Base-by-base conservation (phyloP, 192 early-diverging fungal genomes). In the Chytriomyces sp. region DNA sequence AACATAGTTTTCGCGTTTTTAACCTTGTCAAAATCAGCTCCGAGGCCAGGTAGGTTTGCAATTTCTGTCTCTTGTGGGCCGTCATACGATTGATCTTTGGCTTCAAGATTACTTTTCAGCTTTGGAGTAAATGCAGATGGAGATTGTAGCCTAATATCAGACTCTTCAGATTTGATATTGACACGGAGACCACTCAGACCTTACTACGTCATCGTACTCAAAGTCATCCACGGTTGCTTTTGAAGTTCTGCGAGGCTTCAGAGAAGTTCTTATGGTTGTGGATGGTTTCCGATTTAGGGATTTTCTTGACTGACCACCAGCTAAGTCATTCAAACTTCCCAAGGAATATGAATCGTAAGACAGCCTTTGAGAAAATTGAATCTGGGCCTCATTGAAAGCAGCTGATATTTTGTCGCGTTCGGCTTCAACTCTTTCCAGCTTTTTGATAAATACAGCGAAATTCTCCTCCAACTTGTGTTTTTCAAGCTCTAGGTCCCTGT, bases 381-480 rank as follows among this genome's bases (percentile, higher is more conserved):
- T 70, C 41, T 70, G 68, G 2, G 68, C 68, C 30, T 59, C 56
- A 31, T 38, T 59, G 39, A 70, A 70, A 14, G 59, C 59, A 1
- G 32, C 49, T 3, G 55, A 19, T 49, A 75, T 52, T 22, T 64
- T 62, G 38, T 75, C 74, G 12, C 65, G 53, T 36, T 75, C 63
- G n/a, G 40, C 56, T 49, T 75, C 74, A 12, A 44, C 57, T 39
- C 61, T 67, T 61, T 75, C 74, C 8, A 75, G 58, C 37, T 75
- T 62, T 44, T 67, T 57, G 34, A 62, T 28, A 26, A 69, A 59
- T 4, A 60, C 55, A 14, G 65, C 64, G 33, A 75, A 62, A 25
- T 62, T 75, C 36, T 75, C 74, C 52, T 75, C 74, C 3, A 75
- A 12, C 38, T 75, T 75, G 34, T 57, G 53, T 41, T 75, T 75